A percentile compares a stretch with the other conserved stretches of the same genome.
Evolutionary conservation across 306 rosid genomes (phyloP).

Genomic region (Pterocarpus macrocarpus): DNA sequence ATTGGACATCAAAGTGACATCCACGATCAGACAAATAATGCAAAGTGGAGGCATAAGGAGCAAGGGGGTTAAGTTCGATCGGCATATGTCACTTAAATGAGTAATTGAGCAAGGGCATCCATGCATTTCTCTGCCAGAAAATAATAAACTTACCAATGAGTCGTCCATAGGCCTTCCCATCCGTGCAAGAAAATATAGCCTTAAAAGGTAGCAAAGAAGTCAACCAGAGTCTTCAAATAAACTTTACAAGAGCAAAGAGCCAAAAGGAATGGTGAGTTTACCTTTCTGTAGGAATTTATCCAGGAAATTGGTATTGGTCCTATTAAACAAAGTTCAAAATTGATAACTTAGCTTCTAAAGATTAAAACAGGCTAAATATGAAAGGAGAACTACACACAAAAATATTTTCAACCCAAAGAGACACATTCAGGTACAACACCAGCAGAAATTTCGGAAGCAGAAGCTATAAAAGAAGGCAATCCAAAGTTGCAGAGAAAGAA

Average conservation of each 20-base stretch:
- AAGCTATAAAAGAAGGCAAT: conserved; percentile 32
- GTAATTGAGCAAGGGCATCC: background rate
- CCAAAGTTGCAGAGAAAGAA: conserved; percentile 14
- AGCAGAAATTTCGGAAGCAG: conserved; percentile 28
- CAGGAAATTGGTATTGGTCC: conserved; percentile 78
- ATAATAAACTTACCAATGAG: conserved; percentile 67
- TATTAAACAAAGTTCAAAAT: conserved; percentile 49
- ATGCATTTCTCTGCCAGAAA: conserved; percentile 32
- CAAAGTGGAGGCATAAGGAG: conserved; percentile 9
- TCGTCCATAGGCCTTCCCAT: conserved; percentile 75
- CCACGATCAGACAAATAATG: background rate
- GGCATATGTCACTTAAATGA: conserved; percentile 8
- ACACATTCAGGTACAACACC: conserved; percentile 8
- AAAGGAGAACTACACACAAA: conserved; percentile 33
- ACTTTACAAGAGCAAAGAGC: conserved; percentile 24
- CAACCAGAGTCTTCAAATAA: conserved; percentile 40
- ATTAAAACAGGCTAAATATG: conserved; percentile 17
- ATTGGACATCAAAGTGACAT: conserved; percentile 14
- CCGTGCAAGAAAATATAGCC: conserved; percentile 72
- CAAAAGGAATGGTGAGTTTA: conserved; percentile 40
- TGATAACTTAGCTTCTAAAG: conserved; percentile 38
- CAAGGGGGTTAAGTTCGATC: background rate
- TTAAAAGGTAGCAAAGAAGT: conserved; percentile 45
- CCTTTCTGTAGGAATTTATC: conserved; percentile 79
- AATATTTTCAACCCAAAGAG: background rate